Conservation (phyloP, 805 yeast species). For the Ogataea henricii region DNA sequence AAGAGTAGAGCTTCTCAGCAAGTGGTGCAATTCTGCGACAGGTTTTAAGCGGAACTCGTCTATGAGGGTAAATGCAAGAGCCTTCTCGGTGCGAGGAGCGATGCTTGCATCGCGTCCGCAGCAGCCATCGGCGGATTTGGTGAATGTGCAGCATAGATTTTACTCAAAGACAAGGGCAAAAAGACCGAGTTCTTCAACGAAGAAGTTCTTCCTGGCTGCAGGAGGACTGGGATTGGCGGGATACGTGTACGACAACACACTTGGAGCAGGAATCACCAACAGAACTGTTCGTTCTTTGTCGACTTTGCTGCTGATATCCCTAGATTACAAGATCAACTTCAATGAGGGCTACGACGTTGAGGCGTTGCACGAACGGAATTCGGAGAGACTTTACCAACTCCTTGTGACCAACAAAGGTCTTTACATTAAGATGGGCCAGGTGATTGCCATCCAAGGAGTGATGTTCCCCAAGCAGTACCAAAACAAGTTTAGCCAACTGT, state of each 20-base stretch:
- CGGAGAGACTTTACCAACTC: conserved; percentile 50
- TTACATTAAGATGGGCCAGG: conserved; percentile 78
- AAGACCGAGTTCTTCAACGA: background rate
- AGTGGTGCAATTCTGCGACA: no score
- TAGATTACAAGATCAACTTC: conserved; percentile 60
- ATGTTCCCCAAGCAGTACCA: conserved; percentile 68
- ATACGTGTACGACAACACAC: conserved; percentile 32
- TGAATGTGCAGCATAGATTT: background rate
- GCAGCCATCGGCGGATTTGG: no score
- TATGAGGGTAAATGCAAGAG: no score
- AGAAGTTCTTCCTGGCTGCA: conserved; percentile 7
- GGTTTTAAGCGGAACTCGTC: no score
- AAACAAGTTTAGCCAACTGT: conserved; percentile 53
- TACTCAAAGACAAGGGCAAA: background rate
- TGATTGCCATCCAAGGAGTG: conserved; percentile 72
- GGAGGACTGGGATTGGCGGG: conserved; percentile 23
- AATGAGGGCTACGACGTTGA: conserved; percentile 47
- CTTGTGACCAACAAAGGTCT: conserved; percentile 55
- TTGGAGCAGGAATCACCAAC: conserved; percentile 50
- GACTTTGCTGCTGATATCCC: conserved; percentile 51
- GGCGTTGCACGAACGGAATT: conserved; percentile 58
- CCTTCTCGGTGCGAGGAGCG: background rate
- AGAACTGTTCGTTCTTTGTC: conserved; percentile 56
- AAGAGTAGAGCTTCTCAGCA: no score
- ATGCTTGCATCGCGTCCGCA: background rate